Conservation (phyloP, 805 yeast species). For the Starmerella davenportii region DNA sequence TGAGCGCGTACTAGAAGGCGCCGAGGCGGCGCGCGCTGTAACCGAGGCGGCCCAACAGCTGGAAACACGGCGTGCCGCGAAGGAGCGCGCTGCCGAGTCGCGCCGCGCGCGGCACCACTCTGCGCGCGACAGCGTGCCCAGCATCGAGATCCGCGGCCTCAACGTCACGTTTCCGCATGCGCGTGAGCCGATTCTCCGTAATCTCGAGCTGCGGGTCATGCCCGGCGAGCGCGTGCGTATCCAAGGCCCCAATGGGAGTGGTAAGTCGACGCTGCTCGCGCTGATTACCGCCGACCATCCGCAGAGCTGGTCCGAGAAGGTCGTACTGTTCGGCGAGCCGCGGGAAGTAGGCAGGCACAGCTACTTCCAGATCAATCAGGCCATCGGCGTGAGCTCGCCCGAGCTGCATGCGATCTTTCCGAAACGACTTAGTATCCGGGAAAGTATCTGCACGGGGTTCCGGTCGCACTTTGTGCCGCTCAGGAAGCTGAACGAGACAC, state of each 20-base stretch:
- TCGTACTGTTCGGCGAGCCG: conserved; percentile 44
- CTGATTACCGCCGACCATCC: conserved; percentile 89
- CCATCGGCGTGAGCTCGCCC: conserved; percentile 80
- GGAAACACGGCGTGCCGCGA: conserved; percentile 2
- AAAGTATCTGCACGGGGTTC: conserved; percentile 57
- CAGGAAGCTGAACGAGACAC: conserved; percentile 24
- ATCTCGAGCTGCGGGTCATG: conserved; percentile 48
- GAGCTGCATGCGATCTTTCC: conserved; percentile 86
- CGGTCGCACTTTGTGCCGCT: conserved; percentile 46
- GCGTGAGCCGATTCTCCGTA: conserved; percentile 32
- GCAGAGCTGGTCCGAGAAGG: conserved; percentile 70
- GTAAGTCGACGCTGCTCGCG: conserved; percentile 76
- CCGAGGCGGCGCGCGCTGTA: conserved; percentile 1
- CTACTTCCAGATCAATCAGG: conserved; percentile 59
- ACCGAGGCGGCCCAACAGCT: background rate
- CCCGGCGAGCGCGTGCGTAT: conserved; percentile 77
- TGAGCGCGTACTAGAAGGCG: conserved; percentile 1
- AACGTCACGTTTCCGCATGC: conserved; percentile 46
- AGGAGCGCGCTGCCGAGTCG: background rate
- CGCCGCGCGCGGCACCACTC: background rate
- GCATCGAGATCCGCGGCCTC: conserved; percentile 41
- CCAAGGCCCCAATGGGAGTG: conserved; percentile 79
- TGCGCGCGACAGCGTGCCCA: background rate
- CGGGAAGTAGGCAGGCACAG: conserved; percentile 58
- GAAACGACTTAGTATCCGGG: conserved; percentile 29